Conservation (phyloP, 805 yeast genomes). For the Pichia membranifaciens region DNA sequence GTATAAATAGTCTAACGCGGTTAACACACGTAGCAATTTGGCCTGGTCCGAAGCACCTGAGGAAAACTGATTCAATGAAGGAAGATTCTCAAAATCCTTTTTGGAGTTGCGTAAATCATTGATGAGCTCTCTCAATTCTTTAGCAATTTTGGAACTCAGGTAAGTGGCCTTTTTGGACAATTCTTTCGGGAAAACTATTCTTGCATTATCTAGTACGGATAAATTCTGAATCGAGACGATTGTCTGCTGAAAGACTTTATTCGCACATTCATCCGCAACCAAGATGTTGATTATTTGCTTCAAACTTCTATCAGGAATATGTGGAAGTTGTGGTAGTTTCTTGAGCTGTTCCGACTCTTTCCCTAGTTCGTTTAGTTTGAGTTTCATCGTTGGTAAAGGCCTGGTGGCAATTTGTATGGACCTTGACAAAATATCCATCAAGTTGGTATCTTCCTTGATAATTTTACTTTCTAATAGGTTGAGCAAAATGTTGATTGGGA, state of each 20-base stretch:
- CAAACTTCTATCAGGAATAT: constrained; percentile 57
- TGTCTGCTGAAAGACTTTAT: constrained; percentile 78
- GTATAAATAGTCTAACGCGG: constrained; percentile 81
- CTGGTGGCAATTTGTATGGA: constrained; percentile 72
- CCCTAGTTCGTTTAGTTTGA: constrained; percentile 35
- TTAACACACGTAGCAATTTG: constrained; percentile 73
- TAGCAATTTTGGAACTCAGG: constrained; percentile 49
- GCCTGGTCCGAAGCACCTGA: constrained; percentile 83
- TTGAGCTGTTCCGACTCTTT: constrained; percentile 18
- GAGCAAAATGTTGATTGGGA: constrained; percentile 68
- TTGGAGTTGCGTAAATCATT: constrained; percentile 35
- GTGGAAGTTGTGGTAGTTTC: constrained; percentile 43
- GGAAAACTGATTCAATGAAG: constrained; percentile 56
- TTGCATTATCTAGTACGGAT: constrained; percentile 55
- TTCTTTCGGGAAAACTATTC: constrained; percentile 59
- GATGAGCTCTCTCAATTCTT: constrained; percentile 48
- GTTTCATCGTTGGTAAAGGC: constrained; percentile 50
- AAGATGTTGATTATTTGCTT: constrained; percentile 60
- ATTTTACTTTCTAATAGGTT: constrained; percentile 54
- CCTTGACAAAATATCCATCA: constrained; percentile 72
- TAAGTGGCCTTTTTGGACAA: constrained; percentile 57
- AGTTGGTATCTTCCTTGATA: constrained; percentile 64
- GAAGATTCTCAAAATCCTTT: constrained; percentile 43
- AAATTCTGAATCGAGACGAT: constrained; percentile 75
- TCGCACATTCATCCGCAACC: constrained; percentile 77